Conservation (phyloP, 2,329 filamentous ascomycete species). For the Microascus cirrosus region DNA sequence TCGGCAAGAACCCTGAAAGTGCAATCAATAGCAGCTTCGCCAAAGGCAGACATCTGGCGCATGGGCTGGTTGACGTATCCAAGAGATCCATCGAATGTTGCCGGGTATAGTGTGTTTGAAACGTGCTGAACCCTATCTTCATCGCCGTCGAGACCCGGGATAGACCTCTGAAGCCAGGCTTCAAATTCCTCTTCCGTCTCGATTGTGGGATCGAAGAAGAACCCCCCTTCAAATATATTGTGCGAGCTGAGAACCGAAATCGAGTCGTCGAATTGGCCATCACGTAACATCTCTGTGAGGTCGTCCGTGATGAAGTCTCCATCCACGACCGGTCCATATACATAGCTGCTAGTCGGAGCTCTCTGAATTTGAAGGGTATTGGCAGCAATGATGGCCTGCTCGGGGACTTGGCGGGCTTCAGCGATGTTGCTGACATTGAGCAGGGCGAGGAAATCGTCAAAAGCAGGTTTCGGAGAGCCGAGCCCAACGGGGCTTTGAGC, state of each 20-base stretch:
- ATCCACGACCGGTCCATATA: slow-evolving; percentile 6
- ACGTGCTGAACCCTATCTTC: slow-evolving; percentile 1
- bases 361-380: slow-evolving; percentile 6
- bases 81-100: slow-evolving; percentile 6
- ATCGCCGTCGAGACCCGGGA: slow-evolving; percentile 6
- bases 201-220: slow-evolving; percentile 7
- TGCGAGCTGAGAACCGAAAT: slow-evolving; percentile 6
- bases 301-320: not conserved
- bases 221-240: slow-evolving; percentile 6
- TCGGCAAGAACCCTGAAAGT: slow-evolving; percentile 4
- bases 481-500: slow-evolving; percentile 5
- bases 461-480: not conserved
- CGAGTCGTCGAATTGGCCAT: not conserved
- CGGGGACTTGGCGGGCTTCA: slow-evolving; percentile 4
- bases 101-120: slow-evolving; percentile 5
- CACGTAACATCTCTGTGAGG: not conserved
- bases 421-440: slow-evolving; percentile 5
- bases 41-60: slow-evolving; percentile 6
- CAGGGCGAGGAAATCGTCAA: slow-evolving; percentile 5
- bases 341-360: slow-evolving; percentile 4
- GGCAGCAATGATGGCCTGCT: slow-evolving; percentile 6
- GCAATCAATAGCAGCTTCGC: slow-evolving; percentile 7
- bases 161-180: slow-evolving; percentile 1
- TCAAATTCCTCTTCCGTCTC: slow-evolving; percentile 6
- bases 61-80: slow-evolving; percentile 6